Evolutionary conservation across 768 basidiomycete species (phyloP).

Genomic region (Cystofilobasidium macerans): DNA sequence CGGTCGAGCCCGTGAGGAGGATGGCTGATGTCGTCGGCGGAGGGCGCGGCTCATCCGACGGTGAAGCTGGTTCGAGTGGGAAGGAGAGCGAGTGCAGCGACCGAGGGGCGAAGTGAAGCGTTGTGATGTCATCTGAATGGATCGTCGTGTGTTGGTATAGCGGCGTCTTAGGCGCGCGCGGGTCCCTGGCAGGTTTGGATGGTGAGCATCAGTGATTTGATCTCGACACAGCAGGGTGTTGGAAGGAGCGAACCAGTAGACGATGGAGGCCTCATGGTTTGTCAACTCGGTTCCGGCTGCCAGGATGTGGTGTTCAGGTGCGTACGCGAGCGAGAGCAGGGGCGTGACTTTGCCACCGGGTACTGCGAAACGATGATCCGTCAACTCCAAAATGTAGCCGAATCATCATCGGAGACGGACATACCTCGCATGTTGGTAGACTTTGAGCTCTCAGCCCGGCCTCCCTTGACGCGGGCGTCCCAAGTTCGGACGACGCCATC

Average conservation of each 20-base stretch:
- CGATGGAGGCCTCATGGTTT: conserved; percentile 65
- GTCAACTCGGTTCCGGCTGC: conserved; percentile 74
- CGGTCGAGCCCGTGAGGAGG: conserved; percentile 73
- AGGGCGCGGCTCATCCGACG: not conserved
- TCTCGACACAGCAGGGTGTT: not conserved
- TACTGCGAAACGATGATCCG: not conserved
- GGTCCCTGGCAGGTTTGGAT: conserved; percentile 52
- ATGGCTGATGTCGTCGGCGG: conserved; percentile 25
- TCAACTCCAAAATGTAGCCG: not conserved
- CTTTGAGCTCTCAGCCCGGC: not conserved
- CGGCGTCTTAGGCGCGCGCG: conserved; percentile 59
- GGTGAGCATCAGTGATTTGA: not conserved
- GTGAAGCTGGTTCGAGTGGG: conserved; percentile 22
- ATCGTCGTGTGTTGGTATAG: conserved; percentile 69
- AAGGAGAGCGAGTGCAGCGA: conserved; percentile 31
- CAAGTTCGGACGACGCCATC: conserved; percentile 17
- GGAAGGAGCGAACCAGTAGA: conserved; percentile 59
- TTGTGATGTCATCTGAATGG: conserved; percentile 86
- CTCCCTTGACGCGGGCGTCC: conserved; percentile 24
- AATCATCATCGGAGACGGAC: not conserved
- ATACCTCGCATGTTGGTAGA: conserved; percentile 11
- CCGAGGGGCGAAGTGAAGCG: conserved; percentile 48
- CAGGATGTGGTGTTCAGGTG: conserved; percentile 57
- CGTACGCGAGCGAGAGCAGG: conserved; percentile 45
- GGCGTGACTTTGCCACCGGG: conserved; percentile 20